Evolutionary conservation across 176 grass and related monocot species (phyloP).

Genomic region (Poa pratensis): DNA sequence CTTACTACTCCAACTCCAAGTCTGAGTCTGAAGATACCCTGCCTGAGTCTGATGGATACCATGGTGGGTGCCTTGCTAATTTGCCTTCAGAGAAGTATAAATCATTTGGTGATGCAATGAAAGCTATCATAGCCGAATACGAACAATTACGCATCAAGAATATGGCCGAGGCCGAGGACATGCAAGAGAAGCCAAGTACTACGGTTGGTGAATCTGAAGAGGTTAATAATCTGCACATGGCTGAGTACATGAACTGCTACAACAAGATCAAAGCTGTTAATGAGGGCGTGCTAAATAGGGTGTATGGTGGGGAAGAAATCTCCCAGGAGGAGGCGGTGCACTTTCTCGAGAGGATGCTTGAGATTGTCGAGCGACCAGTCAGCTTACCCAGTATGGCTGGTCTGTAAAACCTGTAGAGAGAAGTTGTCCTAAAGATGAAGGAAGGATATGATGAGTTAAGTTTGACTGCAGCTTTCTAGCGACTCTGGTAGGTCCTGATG

Average conservation of each 20-base stretch:
- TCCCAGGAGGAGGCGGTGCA: slow-evolving; percentile 7
- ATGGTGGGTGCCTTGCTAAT: background rate
- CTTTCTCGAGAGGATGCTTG: background rate
- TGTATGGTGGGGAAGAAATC: background rate
- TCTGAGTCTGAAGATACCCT: background rate
- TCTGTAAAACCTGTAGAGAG: background rate
- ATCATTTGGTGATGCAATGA: background rate
- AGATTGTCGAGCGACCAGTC: background rate
- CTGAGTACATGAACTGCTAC: background rate
- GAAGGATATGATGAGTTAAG: background rate
- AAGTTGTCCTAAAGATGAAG: background rate
- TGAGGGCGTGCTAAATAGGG: background rate
- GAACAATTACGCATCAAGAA: background rate
- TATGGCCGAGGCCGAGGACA: background rate
- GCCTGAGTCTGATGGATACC: background rate
- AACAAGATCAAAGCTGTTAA: background rate
- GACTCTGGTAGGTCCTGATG: background rate
- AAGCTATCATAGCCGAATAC: background rate
- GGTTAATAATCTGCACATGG: background rate
- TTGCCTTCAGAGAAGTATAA: background rate
- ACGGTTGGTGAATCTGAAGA: background rate
- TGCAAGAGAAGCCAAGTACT: background rate
- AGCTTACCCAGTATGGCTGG: background rate
- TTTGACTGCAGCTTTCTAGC: background rate
- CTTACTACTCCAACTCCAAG: background rate